Conservation (phyloP, 371 early-diverging fungal genomes). For the Lichtheimia ornata region DNA sequence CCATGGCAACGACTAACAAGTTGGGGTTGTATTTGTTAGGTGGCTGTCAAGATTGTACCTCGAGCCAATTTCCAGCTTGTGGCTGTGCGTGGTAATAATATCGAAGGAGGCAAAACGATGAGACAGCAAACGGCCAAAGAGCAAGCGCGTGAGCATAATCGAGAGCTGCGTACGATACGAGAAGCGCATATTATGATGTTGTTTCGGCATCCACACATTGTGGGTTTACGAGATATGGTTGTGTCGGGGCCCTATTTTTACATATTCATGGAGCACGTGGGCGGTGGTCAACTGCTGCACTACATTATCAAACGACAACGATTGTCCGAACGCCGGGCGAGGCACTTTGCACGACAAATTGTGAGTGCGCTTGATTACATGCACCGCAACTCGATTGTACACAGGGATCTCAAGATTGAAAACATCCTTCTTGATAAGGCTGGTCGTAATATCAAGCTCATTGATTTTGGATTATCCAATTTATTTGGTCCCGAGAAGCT, state of each 20-base stretch:
- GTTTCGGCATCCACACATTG: slow-evolving; percentile 89
- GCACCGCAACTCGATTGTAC: slow-evolving; percentile 95
- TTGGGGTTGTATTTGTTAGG: slow-evolving; percentile 26
- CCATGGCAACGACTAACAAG: too few species aligned
- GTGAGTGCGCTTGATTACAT: slow-evolving; percentile 90
- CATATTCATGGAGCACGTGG: slow-evolving; percentile 92
- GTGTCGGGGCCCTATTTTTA: slow-evolving; percentile 81
- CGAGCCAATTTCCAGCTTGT: slow-evolving; percentile 33
- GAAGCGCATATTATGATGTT: slow-evolving; percentile 92
- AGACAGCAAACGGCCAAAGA: slow-evolving; percentile 39
- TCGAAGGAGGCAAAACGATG: slow-evolving; percentile 20
- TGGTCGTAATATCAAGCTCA: slow-evolving; percentile 86
- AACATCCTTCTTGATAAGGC: slow-evolving; percentile 88
- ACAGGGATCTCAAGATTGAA: slow-evolving; percentile 97
- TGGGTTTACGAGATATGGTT: slow-evolving; percentile 82
- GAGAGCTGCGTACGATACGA: slow-evolving; percentile 90
- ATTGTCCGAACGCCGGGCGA: slow-evolving; percentile 86
- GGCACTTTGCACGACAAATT: slow-evolving; percentile 91
- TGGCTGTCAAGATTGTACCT: slow-evolving; percentile 52
- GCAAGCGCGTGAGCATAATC: slow-evolving; percentile 61
- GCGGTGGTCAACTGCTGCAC: slow-evolving; percentile 88
- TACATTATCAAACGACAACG: slow-evolving; percentile 88
- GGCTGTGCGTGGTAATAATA: slow-evolving; percentile 2
- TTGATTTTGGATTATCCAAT: slow-evolving; percentile 97
- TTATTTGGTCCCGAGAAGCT: slow-evolving; percentile 82